Evolutionary conservation across 1,284 basidiomycete genomes (phyloP), one percentile per base, ranked within the genome.

Genomic region (Papiliotrema flavescens): DNA sequence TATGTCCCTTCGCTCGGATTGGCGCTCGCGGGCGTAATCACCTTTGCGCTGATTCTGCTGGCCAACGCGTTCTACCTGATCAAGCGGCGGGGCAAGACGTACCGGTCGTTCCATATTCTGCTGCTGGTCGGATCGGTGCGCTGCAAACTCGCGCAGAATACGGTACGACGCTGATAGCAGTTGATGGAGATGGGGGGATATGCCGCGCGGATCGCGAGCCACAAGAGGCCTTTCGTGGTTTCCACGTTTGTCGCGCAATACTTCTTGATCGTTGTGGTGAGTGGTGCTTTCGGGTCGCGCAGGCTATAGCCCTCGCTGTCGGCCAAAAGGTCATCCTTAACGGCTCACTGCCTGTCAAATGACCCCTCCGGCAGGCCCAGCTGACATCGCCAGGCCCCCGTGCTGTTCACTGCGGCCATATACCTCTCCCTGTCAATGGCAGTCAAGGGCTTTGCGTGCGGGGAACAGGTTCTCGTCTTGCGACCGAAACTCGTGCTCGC

Each of bases 211-310:
- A 57, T 66, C 11, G 59, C 56, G 14, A 62, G 62, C n/a, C 53
- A 64, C 37, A 40, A 49, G 28, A 52, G 60, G 36, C 63, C 65
- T 19, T 72, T 62, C 46, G 49, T 67, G 40, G 62, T 68, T 13
- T 36, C 49, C 23, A 53, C 59, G 3, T 68, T 71, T 35, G 60
- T 69, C 8, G 63, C 60, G 13, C 71, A 77, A 48, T 78, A 78
- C 63, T 78, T 78, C 44, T 61, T 79, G 48, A 77, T 79, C 52
- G 77, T 79, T 23, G 66, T 71, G 48, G 74, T 74, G 49, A 61
- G 73, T 73, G 13, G 5, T 22, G 19, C 22, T 11, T 2, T 37
- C 32, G 7, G 19, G 23, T 24, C 24, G 49, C 5, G 28, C 28
- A 11, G 28, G 28, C 28, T 11, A 6, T 32, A 32, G 28, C 28